Percentiles rank a stretch among this genome's conserved stretches.
phyloP scores from a whole-genome alignment of 2,329 filamentous ascomycete species.

The Aspergillus caelatus region DNA sequence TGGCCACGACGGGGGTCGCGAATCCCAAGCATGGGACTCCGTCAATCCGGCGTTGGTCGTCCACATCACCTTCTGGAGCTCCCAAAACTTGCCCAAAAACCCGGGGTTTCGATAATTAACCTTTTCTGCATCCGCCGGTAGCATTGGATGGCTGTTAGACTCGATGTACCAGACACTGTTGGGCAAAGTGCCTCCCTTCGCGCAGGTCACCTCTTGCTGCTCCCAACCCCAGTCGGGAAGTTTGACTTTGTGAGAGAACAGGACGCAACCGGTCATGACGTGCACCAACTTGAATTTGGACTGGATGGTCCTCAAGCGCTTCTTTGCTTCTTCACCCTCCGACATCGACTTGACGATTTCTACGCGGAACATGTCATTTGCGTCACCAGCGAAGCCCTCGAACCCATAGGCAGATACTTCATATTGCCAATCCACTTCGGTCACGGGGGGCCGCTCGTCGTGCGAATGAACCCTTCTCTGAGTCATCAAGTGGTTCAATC shows the following conservation, averaged over 20 bases:
- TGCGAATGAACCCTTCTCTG: constrained; percentile 93
- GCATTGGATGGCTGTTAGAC: constrained; percentile 79
- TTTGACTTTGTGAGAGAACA: constrained; percentile 99
- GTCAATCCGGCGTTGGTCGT: constrained; percentile 94
- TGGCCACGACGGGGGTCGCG: constrained; percentile 90
- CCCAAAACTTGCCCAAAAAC: constrained; percentile 97
- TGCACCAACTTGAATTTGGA: constrained; percentile 96
- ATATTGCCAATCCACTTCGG: constrained; percentile 90
- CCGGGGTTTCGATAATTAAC: constrained; percentile 95
- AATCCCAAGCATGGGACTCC: constrained; percentile 98
- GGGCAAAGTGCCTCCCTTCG: constrained; percentile 83
- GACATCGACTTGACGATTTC: constrained; percentile 94
- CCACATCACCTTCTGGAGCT: constrained; percentile 99
- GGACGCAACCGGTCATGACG: constrained; percentile 91
- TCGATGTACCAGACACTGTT: constrained; percentile 99
- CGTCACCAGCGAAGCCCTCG: constrained; percentile 93
- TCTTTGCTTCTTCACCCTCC: constrained; percentile 74
- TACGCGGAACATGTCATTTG: constrained; percentile 92
- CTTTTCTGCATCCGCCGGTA: constrained; percentile 77
- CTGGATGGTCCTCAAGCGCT: constrained; percentile 87
- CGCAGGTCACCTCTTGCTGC: constrained; percentile 98
- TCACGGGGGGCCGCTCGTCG: constrained; percentile 80
- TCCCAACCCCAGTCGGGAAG: constrained; percentile 97
- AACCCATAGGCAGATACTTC: constrained; percentile 97
- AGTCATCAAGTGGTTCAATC: constrained; percentile 81